phyloP scores from a whole-genome alignment of 768 basidiomycete genomes.

The Asterophora lycoperdoides region DNA sequence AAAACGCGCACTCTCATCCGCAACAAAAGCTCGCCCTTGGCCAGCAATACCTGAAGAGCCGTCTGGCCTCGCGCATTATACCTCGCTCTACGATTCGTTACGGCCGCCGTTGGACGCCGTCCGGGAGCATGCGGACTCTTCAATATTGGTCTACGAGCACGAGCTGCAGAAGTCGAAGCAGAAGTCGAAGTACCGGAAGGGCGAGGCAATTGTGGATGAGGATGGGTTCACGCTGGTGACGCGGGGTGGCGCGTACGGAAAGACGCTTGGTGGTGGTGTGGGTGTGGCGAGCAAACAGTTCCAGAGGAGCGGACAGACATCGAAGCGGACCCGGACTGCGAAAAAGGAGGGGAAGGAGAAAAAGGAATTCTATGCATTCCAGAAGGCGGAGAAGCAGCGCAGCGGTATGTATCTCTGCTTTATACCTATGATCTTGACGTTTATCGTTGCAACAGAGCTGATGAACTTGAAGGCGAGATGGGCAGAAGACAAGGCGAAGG shows the following conservation, averaged over 20 bases:
- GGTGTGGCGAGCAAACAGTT: conserved; percentile 59
- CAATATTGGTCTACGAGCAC: conserved; percentile 74
- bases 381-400: conserved; percentile 84
- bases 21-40: conserved; percentile 60
- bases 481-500: conserved; percentile 84
- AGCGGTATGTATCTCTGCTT: conserved; percentile 48
- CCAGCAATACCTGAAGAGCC: conserved; percentile 52
- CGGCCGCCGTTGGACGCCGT: conserved; percentile 74
- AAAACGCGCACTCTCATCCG: conserved; percentile 54
- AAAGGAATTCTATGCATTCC: conserved; percentile 84
- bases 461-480: conserved; percentile 76
- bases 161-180: conserved; percentile 57
- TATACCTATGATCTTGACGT: conserved; percentile 3
- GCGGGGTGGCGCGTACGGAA: conserved; percentile 86
- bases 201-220: conserved; percentile 87
- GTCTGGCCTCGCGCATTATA: conserved; percentile 70
- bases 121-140: conserved; percentile 75
- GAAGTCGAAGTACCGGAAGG: conserved; percentile 67
- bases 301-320: conserved; percentile 57
- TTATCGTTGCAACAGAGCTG: conserved; percentile 42
- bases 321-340: conserved; percentile 36
- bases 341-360: conserved; percentile 67
- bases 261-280: conserved; percentile 80
- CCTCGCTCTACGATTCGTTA: conserved; percentile 53
- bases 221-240: conserved; percentile 95